phyloP scores from a whole-genome alignment of 768 basidiomycete genomes.

The Leucosporidium scottii region DNA sequence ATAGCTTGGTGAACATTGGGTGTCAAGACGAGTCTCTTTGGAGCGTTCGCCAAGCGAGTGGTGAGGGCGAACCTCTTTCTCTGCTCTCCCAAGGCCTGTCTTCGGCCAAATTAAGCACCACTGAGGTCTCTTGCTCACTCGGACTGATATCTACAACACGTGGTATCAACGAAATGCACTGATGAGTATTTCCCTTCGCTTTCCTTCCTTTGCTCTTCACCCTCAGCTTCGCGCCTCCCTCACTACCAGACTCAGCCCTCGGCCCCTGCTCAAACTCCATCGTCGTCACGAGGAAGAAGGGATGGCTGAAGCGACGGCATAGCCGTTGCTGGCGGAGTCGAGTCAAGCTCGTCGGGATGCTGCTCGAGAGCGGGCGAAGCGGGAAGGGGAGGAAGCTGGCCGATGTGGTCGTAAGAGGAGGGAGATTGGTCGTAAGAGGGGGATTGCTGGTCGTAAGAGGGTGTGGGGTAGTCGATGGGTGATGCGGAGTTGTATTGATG shows the following conservation, averaged over 20 bases:
- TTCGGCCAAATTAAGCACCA: too few relatives aligned
- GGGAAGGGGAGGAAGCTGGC: not conserved
- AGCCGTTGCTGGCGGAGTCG: not conserved
- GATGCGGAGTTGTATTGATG: not conserved
- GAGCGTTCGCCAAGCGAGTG: not conserved
- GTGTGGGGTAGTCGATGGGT: too few relatives aligned
- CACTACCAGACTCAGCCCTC: not conserved
- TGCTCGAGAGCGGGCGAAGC: not conserved
- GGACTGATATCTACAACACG: not conserved
- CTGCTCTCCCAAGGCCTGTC: too few relatives aligned
- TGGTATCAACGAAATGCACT: too few relatives aligned
- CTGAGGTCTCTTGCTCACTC: too few relatives aligned
- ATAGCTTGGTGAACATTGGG: not conserved
- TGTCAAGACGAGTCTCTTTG: not conserved
- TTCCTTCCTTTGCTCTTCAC: not conserved
- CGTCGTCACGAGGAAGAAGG: not conserved
- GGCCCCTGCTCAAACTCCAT: not conserved
- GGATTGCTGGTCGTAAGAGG: not conserved
- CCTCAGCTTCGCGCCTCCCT: not conserved
- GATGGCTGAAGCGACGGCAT: not conserved
- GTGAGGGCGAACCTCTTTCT: too few relatives aligned
- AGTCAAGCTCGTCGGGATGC: not conserved
- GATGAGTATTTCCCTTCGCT: too few relatives aligned
- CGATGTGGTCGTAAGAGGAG: conserved; percentile 12
- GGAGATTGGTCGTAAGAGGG: not conserved